Percentiles rank a stretch among this genome's conserved stretches.
Conservation (phyloP, 176 grass and related monocot genomes). For the Phoenix roebelenii region DNA sequence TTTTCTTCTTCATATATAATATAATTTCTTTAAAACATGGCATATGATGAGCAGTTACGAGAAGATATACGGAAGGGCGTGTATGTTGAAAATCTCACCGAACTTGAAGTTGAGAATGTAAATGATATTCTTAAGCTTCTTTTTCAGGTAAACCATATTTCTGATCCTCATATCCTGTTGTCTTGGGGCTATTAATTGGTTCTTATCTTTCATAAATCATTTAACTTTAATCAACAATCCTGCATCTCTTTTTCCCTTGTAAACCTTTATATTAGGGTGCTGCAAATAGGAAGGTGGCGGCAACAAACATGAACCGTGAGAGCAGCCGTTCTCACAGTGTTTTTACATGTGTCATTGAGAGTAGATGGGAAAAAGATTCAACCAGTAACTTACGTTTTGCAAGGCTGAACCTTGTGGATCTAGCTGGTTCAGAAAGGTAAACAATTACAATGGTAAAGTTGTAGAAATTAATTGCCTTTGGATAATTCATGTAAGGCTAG, state of each 20-base stretch:
- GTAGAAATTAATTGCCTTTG: not conserved
- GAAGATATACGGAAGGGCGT: slow-evolving; percentile 72
- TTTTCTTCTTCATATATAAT: not conserved
- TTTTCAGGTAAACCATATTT: slow-evolving; percentile 42
- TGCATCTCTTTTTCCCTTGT: not conserved
- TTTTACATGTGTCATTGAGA: slow-evolving; percentile 93
- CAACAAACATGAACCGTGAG: slow-evolving; percentile 91
- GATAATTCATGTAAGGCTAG: slow-evolving; percentile 1
- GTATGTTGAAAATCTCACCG: slow-evolving; percentile 92
- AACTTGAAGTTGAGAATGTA: slow-evolving; percentile 73
- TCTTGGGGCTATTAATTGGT: not conserved
- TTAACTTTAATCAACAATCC: too few species aligned
- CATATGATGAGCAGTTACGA: slow-evolving; percentile 47
- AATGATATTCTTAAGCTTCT: slow-evolving; percentile 83
- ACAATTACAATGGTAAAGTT: not conserved
- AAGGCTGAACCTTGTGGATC: slow-evolving; percentile 92
- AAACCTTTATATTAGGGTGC: slow-evolving; percentile 49
- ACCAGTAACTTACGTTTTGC: slow-evolving; percentile 72
- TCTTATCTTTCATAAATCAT: too few species aligned
- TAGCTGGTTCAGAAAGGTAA: slow-evolving; percentile 96
- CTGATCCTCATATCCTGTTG: slow-evolving; percentile 3
- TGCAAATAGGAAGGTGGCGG: slow-evolving; percentile 79
- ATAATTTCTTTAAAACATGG: not conserved
- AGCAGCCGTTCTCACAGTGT: slow-evolving; percentile 94
- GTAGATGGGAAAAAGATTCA: slow-evolving; percentile 81